phyloP scores from a whole-genome alignment of 441 rosid species.

The Euphorbia corollata region DNA sequence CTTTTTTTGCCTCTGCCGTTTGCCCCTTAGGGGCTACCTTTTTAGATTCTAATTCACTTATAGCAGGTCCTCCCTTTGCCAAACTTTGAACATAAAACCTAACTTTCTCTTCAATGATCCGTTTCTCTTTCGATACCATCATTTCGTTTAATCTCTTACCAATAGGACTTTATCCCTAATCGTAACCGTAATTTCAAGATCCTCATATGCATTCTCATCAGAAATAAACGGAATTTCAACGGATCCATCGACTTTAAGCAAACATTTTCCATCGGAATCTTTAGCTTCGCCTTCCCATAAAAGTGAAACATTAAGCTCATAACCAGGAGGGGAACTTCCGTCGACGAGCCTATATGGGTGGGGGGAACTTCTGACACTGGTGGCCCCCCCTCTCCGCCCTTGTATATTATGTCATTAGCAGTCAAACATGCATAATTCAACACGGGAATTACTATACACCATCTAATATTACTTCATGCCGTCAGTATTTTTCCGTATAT shows the following conservation, averaged over 20 bases:
- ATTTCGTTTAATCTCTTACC: conserved; percentile 77
- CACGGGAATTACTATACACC: too few relatives aligned
- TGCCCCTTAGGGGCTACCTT: conserved; percentile 45
- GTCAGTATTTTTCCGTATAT: too few relatives aligned
- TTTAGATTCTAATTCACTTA: conserved; percentile 59
- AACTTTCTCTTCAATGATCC: conserved; percentile 52
- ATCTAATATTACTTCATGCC: too few relatives aligned
- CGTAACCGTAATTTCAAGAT: conserved; percentile 65
- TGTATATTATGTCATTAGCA: too few relatives aligned
- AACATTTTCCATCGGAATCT: conserved; percentile 52
- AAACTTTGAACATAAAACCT: conserved; percentile 56
- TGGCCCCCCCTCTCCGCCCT: too few relatives aligned
- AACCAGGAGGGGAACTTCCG: too few relatives aligned
- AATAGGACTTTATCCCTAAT: conserved; percentile 61
- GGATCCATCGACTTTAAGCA: conserved; percentile 60
- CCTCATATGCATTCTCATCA: conserved; percentile 91
- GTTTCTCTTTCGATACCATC: conserved; percentile 52
- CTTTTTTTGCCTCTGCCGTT: conserved; percentile 24
- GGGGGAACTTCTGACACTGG: too few relatives aligned
- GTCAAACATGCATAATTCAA: too few relatives aligned
- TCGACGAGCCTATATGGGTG: too few relatives aligned
- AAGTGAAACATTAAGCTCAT: conserved; percentile 55
- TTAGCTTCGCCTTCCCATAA: conserved; percentile 87
- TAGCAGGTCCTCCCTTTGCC: conserved; percentile 80
- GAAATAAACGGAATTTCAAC: conserved; percentile 84